Evolutionary conservation across 1,139 yeast species (phyloP), one percentile per base, ranked within the genome.

Genomic region (Yamadazyma siamensis): DNA sequence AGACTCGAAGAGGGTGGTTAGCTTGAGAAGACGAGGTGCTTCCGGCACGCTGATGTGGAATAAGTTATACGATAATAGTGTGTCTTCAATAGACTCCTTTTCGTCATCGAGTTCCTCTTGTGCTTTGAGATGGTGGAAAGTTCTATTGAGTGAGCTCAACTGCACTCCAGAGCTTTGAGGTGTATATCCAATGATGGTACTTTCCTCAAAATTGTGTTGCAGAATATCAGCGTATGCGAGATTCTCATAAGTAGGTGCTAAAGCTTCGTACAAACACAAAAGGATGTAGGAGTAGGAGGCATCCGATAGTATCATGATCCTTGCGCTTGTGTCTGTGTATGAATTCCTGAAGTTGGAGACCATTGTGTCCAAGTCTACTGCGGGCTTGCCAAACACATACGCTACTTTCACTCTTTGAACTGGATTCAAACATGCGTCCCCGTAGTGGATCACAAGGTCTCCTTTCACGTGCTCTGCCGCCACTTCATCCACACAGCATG

Each of bases 401-500:
- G 79, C 77, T 0, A 88, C 85, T 0, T 84, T 77, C n/a, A 85
- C 54, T 29, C 74, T 77, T 26, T 73, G 77, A 5, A 86, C 79
- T 0, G 89, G 82, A 43, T 84, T 88, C 47, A 91, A 60, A 55
- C 98, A 91, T 0, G 97, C 94, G 51, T 87, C 94, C 4, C 99
- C 99, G 55, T 88, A 87, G 56, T 91, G 98, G 1, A 89, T 78
- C 18, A 94, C 87, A 8, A 84, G 60, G 41, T 89, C 95, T 14
- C 95, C 91, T 6, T 65, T 54, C 9, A 91, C 95, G 57, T 91
- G 99, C 49, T 84, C 89, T 1, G 96, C 95, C 0, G 98, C 97
- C 14, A 91, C 95, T 50, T 88, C 96, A 54, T 91, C 99, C 11
- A 91, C 84, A 61, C 99, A 91, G 55, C 98, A 91, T 0, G 96